These are phyloP conservation scores for Hyaloraphidium curvatum DNA, from an alignment of 192 early-diverging fungal species.

Conservation along the genomic window DNA sequence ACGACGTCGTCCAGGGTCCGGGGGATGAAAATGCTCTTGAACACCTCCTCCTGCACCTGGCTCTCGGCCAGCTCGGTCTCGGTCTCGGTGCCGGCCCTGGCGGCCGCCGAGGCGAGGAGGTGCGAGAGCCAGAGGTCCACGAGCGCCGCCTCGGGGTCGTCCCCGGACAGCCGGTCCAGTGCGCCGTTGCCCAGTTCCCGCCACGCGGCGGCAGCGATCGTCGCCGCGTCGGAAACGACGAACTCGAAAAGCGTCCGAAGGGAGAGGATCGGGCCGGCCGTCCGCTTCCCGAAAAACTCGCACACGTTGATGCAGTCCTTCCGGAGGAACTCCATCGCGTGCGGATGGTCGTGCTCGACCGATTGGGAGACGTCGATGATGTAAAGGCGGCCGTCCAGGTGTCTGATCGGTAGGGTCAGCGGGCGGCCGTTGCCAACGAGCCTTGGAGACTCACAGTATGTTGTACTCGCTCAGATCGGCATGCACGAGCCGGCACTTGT, in stretches of 20 bases:
- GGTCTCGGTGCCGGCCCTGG: constrained; percentile 14
- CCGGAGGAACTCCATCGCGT: constrained; percentile 84
- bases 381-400: constrained; percentile 60
- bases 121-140: no score
- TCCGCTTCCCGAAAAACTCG: constrained; percentile 74
- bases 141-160: no score
- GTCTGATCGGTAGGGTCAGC: constrained; percentile 15
- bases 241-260: constrained; percentile 78
- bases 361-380: constrained; percentile 98
- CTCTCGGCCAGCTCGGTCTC: constrained; percentile 24
- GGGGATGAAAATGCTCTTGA: constrained; percentile 79
- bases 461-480: constrained; percentile 98
- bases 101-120: no score
- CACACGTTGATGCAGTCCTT: constrained; percentile 87
- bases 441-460: constrained; percentile 41
- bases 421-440: not conserved
- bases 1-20: constrained; percentile 76
- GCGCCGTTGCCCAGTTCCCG: no score
- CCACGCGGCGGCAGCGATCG: no score
- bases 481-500: constrained; percentile 83
- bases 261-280: constrained; percentile 42
- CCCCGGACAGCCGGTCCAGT: no score
- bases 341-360: constrained; percentile 95
- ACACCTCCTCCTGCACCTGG: constrained; percentile 70
- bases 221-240: constrained; percentile 24